Evolutionary conservation across 2,329 filamentous ascomycete genomes (phyloP).

Genomic region (Neofusicoccum cordaticola): DNA sequence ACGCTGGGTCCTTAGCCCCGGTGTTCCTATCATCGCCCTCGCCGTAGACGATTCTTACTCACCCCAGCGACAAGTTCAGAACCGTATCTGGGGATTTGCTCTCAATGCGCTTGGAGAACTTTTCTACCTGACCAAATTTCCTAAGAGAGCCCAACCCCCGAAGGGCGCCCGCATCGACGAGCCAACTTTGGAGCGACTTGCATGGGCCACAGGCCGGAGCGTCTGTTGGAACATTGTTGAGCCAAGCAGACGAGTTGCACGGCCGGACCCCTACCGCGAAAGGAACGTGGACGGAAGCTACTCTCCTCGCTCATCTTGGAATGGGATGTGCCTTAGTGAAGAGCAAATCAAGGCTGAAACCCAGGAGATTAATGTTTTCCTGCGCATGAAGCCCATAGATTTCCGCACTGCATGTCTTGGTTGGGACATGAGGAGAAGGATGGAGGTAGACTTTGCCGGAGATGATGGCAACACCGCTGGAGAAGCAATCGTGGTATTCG

Average conservation of each 20-base stretch:
- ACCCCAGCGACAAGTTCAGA: conserved; percentile 63
- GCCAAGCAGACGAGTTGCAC: conserved; percentile 68
- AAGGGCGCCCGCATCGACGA: conserved; percentile 52
- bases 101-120: conserved; percentile 91
- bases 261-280: conserved; percentile 69
- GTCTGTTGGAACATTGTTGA: conserved; percentile 81
- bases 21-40: conserved; percentile 84
- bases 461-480: conserved; percentile 75
- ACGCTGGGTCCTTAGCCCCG: conserved; percentile 86
- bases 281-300: conserved; percentile 68
- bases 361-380: conserved; percentile 73
- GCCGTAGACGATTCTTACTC: conserved; percentile 81
- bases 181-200: conserved; percentile 54
- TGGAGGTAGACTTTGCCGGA: conserved; percentile 86
- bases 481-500: conserved; percentile 72
- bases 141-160: conserved; percentile 53
- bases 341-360: conserved; percentile 74
- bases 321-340: conserved; percentile 67
- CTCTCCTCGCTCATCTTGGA: conserved; percentile 74
- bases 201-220: conserved; percentile 77
- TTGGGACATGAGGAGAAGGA: conserved; percentile 86
- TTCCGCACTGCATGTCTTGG: conserved; percentile 75
- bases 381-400: conserved; percentile 69
- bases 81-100: conserved; percentile 85
- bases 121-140: conserved; percentile 75